Conservation (phyloP, 495 filamentous ascomycete genomes). For the Barbatosphaeria neglecta region DNA sequence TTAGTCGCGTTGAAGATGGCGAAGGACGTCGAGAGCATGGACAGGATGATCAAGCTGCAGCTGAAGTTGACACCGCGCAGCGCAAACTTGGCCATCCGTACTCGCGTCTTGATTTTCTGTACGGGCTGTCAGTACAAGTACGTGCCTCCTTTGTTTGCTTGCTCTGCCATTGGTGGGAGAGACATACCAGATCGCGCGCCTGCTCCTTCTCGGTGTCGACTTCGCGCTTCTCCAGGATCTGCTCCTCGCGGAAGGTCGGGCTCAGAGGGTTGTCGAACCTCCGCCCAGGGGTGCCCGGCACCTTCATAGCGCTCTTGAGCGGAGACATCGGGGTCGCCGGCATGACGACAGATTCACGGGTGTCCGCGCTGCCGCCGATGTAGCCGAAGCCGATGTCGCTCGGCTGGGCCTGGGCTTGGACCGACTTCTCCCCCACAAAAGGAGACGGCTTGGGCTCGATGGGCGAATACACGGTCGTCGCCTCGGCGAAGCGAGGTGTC, state of each 20-base stretch:
- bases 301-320: slow-evolving; percentile 75
- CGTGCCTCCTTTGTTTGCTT: too few species aligned
- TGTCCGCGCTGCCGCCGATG: slow-evolving; percentile 50
- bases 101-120: slow-evolving; percentile 84
- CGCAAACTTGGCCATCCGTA: slow-evolving; percentile 87
- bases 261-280: slow-evolving; percentile 58
- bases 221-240: slow-evolving; percentile 71
- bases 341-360: slow-evolving; percentile 33
- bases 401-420: slow-evolving; percentile 52
- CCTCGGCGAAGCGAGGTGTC: slow-evolving; percentile 82
- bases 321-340: slow-evolving; percentile 60
- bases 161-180: background rate
- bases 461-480: slow-evolving; percentile 77
- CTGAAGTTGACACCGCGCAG: slow-evolving; percentile 90
- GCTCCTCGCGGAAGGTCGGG: slow-evolving; percentile 80
- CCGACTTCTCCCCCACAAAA: slow-evolving; percentile 54
- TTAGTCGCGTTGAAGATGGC: slow-evolving; percentile 80
- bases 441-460: slow-evolving; percentile 53
- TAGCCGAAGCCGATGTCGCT: slow-evolving; percentile 91
- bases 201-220: slow-evolving; percentile 68
- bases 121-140: slow-evolving; percentile 26
- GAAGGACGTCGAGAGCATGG: slow-evolving; percentile 76
- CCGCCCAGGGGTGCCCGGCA: slow-evolving; percentile 65
- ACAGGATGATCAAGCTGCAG: slow-evolving; percentile 87
- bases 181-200: slow-evolving; percentile 69